These are phyloP conservation scores for Populus hybrid DNA, from an alignment of 441 rosid genomes.

Conservation along the genomic window DNA sequence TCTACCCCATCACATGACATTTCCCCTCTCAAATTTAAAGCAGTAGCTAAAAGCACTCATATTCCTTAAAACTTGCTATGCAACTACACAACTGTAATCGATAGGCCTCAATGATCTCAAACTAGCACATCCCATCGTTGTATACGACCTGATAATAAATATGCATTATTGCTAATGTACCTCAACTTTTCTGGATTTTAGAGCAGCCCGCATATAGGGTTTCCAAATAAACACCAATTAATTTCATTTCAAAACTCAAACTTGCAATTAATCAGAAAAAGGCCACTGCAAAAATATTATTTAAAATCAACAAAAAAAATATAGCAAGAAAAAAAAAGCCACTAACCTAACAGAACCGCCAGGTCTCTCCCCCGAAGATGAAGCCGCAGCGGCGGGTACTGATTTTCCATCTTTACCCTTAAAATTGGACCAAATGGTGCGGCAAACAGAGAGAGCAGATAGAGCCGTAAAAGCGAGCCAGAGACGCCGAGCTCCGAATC, in stretches of 20 bases:
- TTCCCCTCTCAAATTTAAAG: too few relatives aligned
- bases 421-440: conserved; percentile 69
- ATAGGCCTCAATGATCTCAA: too few relatives aligned
- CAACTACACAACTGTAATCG: too few relatives aligned
- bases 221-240: background rate
- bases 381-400: background rate
- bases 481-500: conserved; percentile 89
- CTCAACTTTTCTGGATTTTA: too few relatives aligned
- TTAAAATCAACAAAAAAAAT: background rate
- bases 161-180: too few relatives aligned
- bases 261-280: background rate
- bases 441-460: conserved; percentile 80
- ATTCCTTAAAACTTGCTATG: too few relatives aligned
- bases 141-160: too few relatives aligned
- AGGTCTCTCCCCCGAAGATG: conserved; percentile 25
- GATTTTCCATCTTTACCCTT: conserved; percentile 43
- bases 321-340: background rate
- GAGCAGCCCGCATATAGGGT: too few relatives aligned
- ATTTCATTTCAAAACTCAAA: background rate
- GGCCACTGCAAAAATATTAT: background rate
- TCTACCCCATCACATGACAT: too few relatives aligned
- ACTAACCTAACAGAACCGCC: conserved; percentile 40
- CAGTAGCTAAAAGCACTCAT: too few relatives aligned
- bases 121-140: too few relatives aligned
- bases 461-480: conserved; percentile 97